Evolutionary conservation across 495 filamentous ascomycete genomes (phyloP), one percentile per base, ranked within the genome.

Genomic region (Neurospora tetrasperma): DNA sequence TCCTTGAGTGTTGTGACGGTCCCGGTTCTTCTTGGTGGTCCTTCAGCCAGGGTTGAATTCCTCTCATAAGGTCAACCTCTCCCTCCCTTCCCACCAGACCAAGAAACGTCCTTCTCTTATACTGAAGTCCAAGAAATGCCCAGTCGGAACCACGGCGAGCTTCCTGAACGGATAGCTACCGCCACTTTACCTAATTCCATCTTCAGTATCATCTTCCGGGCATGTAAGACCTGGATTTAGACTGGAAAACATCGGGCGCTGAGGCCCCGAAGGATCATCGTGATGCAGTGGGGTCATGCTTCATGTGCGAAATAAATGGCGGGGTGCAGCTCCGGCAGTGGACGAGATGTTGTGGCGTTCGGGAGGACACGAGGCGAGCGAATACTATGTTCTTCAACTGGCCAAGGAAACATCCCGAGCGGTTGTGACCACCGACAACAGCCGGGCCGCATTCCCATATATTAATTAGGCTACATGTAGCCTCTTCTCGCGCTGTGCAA

Each of bases 131-230:
- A 74, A 76, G 71, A 70, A 48, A 54, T 68, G 73, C 71, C 73
- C 69, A 77, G 75, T 75, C 77, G 73, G 75, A 76, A 76, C 42
- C 54, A 73, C 71, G 76, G 75, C 75, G 71, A 75, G 46, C 20
- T 40, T 71, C 70, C 38, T 69, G 42, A 16, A 70, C 42, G 20
- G 39, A 59, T 43, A 48, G 42, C 39, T 72, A 41, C 41, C 40
- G 31, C 70, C 23, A 46, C 69, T 40, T 44, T 46, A 35, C 35
- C 14, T 23, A 38, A 27, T 46, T 5, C 70, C 69, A 40, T 39
- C 5, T 23, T 48, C 40, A 16, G 23, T 59, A n/a, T 14, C n/a
- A 35, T 14, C 2, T 66, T 42, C 20, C 43, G 42, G 40, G 9
- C 54, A 41, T 40, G 46, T 39, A 27, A 38, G 41, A 42, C 68